These are phyloP conservation scores for Lactifluus piperatus DNA, from an alignment of 768 basidiomycete genomes.

Conservation along the genomic window DNA sequence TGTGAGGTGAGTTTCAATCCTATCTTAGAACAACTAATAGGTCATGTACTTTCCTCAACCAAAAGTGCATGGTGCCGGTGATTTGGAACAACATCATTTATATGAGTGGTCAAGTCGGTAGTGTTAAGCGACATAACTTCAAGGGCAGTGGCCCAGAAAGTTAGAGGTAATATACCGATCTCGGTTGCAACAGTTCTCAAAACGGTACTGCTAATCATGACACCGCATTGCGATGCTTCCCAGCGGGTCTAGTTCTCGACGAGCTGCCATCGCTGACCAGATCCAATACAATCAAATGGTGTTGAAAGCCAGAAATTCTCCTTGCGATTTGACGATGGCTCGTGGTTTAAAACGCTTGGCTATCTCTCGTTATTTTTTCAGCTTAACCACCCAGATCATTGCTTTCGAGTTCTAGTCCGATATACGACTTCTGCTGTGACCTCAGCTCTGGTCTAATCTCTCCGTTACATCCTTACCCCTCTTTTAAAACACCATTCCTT, in stretches of 20 bases:
- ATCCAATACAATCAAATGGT: not conserved
- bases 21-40: too few species aligned
- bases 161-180: not conserved
- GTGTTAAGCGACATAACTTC: not conserved
- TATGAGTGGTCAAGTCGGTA: too few species aligned
- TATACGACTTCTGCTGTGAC: not conserved
- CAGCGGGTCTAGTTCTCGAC: too few species aligned
- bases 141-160: not conserved
- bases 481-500: slow-evolving; percentile 19
- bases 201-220: not conserved
- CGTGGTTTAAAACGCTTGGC: not conserved
- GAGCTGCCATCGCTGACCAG: not conserved
- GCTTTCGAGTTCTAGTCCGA: not conserved
- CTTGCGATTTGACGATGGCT: not conserved
- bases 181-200: not conserved
- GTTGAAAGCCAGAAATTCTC: not conserved
- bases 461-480: slow-evolving; percentile 23
- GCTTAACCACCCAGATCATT: not conserved
- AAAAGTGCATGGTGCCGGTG: too few species aligned
- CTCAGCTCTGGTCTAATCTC: slow-evolving; percentile 20
- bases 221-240: not conserved
- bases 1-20: too few species aligned
- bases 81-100: too few species aligned
- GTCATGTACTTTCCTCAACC: too few species aligned
- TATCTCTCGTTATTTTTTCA: not conserved